Percentiles rank a stretch among this genome's conserved stretches.
These are phyloP conservation scores for Sherardia arvensis DNA, from an alignment of 257 asterid species.

Conservation along the genomic window DNA sequence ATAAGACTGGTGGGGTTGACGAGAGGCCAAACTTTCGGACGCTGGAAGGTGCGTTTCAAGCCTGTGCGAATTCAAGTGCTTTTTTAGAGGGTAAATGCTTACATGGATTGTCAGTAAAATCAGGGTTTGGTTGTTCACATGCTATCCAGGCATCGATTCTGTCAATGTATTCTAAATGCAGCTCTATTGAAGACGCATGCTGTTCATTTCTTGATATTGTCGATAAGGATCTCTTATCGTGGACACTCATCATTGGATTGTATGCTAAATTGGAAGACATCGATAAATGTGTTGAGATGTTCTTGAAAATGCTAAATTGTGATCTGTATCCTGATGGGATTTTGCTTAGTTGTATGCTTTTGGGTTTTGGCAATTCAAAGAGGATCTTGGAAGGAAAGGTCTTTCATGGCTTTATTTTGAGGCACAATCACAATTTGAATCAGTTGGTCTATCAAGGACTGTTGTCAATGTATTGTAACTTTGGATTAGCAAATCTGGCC, in stretches of 20 bases:
- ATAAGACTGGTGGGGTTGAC: slow-evolving; percentile 28
- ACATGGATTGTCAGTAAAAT: slow-evolving; percentile 53
- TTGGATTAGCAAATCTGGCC: slow-evolving; percentile 35
- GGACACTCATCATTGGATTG: slow-evolving; percentile 49
- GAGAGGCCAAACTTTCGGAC: slow-evolving; percentile 60
- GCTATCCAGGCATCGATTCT: slow-evolving; percentile 43
- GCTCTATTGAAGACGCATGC: slow-evolving; percentile 38
- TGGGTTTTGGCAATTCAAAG: slow-evolving; percentile 34
- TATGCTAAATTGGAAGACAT: slow-evolving; percentile 38
- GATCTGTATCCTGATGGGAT: slow-evolving; percentile 57
- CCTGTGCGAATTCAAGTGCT: slow-evolving; percentile 58
- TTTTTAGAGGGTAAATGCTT: slow-evolving; percentile 57
- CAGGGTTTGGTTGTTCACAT: slow-evolving; percentile 32
- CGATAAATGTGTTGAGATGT: slow-evolving; percentile 31
- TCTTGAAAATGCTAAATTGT: slow-evolving; percentile 39
- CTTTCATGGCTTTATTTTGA: slow-evolving; percentile 53
- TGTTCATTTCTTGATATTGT: slow-evolving; percentile 45
- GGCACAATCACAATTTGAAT: slow-evolving; percentile 35
- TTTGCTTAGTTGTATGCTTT: slow-evolving; percentile 50
- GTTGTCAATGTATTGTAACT: slow-evolving; percentile 65
- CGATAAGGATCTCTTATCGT: slow-evolving; percentile 53
- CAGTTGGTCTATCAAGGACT: slow-evolving; percentile 32
- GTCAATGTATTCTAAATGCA: slow-evolving; percentile 67
- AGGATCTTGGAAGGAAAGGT: slow-evolving; percentile 46
- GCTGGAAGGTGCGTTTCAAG: slow-evolving; percentile 74